Conservation (phyloP, 2,329 filamentous ascomycete species). For the Penicillium sp. region DNA sequence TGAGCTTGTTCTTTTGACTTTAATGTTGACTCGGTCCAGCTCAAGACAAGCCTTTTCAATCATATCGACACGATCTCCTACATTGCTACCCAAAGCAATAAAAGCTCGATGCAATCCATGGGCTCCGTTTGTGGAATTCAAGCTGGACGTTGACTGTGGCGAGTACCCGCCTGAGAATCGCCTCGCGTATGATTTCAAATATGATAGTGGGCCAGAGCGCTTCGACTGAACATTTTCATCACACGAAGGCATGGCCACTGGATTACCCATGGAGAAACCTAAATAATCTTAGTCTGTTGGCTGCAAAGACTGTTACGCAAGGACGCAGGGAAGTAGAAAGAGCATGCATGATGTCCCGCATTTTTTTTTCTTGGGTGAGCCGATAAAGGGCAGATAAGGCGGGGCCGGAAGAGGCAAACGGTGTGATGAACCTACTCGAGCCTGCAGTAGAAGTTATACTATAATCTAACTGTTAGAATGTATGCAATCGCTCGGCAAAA, state of each 20-base stretch:
- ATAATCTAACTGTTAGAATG: not conserved
- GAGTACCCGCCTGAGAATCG: conserved; percentile 20
- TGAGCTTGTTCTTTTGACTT: conserved; percentile 75
- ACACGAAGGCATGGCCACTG: not conserved
- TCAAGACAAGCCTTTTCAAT: conserved; percentile 81
- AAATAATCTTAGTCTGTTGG: conserved; percentile 6
- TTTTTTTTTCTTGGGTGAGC: conserved; percentile 14
- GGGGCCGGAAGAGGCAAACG: conserved; percentile 3
- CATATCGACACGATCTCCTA: conserved; percentile 80
- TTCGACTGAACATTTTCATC: not conserved
- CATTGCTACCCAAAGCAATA: conserved; percentile 88
- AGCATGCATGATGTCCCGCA: conserved; percentile 9
- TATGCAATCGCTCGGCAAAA: not conserved
- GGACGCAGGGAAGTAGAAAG: conserved; percentile 1
- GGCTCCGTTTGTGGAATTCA: conserved; percentile 7
- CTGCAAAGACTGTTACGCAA: not conserved
- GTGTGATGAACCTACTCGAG: conserved; percentile 15
- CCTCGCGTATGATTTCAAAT: conserved; percentile 12
- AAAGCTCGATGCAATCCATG: conserved; percentile 57
- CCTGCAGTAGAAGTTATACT: conserved; percentile 3
- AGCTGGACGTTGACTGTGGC: conserved; percentile 11
- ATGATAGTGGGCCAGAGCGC: conserved; percentile 8
- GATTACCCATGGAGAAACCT: conserved; percentile 9
- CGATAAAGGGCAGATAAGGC: conserved; percentile 14
- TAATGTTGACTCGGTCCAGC: conserved; percentile 73